Evolutionary conservation across 2,329 filamentous ascomycete species (phyloP), one percentile per base, ranked within the genome.

Genomic region (Furcasterigmium sp.): DNA sequence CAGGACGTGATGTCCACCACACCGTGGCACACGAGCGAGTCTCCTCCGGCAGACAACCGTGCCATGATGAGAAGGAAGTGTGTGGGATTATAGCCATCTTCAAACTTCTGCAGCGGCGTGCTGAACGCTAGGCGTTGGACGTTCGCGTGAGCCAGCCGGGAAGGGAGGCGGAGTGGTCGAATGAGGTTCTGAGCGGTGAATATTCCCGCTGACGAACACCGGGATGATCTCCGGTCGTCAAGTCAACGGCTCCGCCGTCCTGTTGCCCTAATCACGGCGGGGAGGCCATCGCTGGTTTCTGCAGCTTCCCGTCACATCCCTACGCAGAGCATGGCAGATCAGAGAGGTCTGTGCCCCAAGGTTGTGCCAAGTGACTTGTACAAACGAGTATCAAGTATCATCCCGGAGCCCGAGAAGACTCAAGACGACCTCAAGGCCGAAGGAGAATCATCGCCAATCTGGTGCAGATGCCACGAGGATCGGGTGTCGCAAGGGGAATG

Each of bases 221-320:
- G n/a, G n/a, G 26, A 23, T 15, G 15, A 18, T 20, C 21, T 17
- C 17, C 30, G 32, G 41, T 28, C 32, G 41, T 69, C 67, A 66
- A 69, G 65, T 68, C 65, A 53, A 56, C 52, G 48, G 43, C 46
- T 39, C 54, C 55, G 60, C 53, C 57, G 54, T 51, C 45, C 49
- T 53, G 54, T 50, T 54, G 14, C 17, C 17, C 8, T 25, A 25
- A 37, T 14, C n/a, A 56, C 49, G 56, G 51, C 46, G 52, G 53
- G 53, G 53, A 55, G 52, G 55, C 56, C 51, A 57, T 58, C 53
- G 58, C n/a, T 57, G 55, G 55, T 50, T 53, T 46, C 60, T 68
- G 67, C 64, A 56, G 57, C 53, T 51, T 57, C 52, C 67, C 67
- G 65, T 44, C 53, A 45, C 48, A 38, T 23, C 34, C 18, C 13